Base-by-base conservation (phyloP, 108 stramenopile species). In the Tribonema minus region DNA sequence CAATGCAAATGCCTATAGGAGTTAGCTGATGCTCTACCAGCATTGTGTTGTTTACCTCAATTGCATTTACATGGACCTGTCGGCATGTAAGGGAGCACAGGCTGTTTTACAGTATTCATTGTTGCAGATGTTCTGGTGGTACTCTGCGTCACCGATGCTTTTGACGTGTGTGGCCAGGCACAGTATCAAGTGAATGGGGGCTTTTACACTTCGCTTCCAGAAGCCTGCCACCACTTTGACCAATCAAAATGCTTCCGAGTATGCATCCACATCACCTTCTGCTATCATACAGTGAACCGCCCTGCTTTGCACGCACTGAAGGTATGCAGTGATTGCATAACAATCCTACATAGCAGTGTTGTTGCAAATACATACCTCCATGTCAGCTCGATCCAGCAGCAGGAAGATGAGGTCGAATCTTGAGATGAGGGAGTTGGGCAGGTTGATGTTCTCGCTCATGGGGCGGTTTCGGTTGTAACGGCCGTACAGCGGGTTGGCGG, bases 351-450 rank as follows among this genome's bases (percentile, higher is more conserved):
- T n/a, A n/a, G n/a, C n/a, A n/a, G n/a, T n/a, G n/a, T n/a, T n/a
- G n/a, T n/a, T n/a, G n/a, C n/a, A n/a, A n/a, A 20, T 54, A 54
- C 46, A 15, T 20, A 54, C 46, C 46, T 54, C 46, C 46, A 54
- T 54, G 20, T 54, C 46, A 54, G 46, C 46, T 54, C 20, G 9
- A 20, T 99, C 98, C 61, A 96, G 84, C 58, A 99, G 88, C 58
- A 99, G 86, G 81, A 98, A 99, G 88, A 99, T 87, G 26, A 99
- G 85, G 89, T 99, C 98, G 71, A 99, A 99, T 60, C 98, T 94
- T 76, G 93, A 93, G 20, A 99, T 83, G 32, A 99, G 85, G 12
- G 95, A 95, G 83, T 96, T 95, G 37, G 98, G 97, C 7, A 99
- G 86, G 84, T 96, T 96, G 77, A 99, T 88, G 84, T 99, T 99